Evolutionary conservation across 352 stramenopile genomes (phyloP).

Genomic region (Globisporangium mamillatum): DNA sequence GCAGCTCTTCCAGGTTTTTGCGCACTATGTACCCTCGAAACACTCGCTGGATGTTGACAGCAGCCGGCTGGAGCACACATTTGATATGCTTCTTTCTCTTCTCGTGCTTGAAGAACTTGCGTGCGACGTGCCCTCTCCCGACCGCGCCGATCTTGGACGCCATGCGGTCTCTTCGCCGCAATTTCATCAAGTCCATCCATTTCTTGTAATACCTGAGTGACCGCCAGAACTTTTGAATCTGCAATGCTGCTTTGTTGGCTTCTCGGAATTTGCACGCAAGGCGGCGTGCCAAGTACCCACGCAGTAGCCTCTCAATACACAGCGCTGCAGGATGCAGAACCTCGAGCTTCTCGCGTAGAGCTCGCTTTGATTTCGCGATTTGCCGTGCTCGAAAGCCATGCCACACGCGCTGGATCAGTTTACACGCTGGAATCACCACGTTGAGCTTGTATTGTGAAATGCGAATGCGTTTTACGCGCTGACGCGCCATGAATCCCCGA

Average conservation of each 20-base stretch:
- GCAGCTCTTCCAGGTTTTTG: conserved; percentile 45
- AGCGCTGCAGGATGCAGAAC: conserved; percentile 53
- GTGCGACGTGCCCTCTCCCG: conserved; percentile 54
- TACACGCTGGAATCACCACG: conserved; percentile 44
- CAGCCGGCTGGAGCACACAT: conserved; percentile 44
- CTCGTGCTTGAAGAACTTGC: conserved; percentile 55
- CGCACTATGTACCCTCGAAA: conserved; percentile 64
- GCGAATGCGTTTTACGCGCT: conserved; percentile 39
- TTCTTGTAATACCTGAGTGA: conserved; percentile 39
- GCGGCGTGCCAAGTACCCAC: conserved; percentile 53
- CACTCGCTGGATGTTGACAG: conserved; percentile 58
- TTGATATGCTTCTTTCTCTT: conserved; percentile 38
- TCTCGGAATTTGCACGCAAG: conserved; percentile 29
- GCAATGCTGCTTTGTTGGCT: conserved; percentile 25
- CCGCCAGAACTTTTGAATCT: conserved; percentile 58
- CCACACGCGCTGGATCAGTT: conserved; percentile 55
- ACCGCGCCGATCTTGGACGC: conserved; percentile 59
- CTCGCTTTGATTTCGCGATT: conserved; percentile 27
- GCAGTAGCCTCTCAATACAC: conserved; percentile 44
- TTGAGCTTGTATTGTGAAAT: conserved; percentile 36
- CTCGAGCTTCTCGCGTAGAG: conserved; percentile 23
- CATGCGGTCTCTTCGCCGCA: conserved; percentile 49
- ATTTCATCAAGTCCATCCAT: conserved; percentile 50
- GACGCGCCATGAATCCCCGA: conserved; percentile 55
- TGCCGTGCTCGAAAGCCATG: conserved; percentile 39